Conservation (phyloP, 768 basidiomycete genomes). For the Tephrocybe sp. region DNA sequence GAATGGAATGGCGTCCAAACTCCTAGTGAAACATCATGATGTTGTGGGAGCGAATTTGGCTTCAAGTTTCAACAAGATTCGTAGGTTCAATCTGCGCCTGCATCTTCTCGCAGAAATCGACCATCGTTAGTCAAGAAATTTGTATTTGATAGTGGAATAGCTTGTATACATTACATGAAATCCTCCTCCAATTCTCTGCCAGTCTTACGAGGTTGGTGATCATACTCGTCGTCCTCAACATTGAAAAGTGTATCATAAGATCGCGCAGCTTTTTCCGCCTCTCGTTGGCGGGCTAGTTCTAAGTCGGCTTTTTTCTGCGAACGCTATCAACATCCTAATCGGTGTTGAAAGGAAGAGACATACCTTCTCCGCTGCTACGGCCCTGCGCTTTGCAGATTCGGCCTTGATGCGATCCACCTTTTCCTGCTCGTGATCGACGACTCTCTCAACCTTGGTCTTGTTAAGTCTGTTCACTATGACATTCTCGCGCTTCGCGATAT, state of each 20-base stretch:
- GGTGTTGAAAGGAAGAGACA: neutral
- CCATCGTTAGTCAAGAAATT: too few relatives aligned
- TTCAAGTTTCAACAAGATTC: too few relatives aligned
- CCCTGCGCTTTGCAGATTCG: constrained; percentile 66
- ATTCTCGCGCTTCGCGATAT: constrained; percentile 83
- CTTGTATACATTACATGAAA: constrained; percentile 63
- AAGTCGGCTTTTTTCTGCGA: constrained; percentile 75
- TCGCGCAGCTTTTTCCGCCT: constrained; percentile 84
- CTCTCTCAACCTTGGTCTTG: constrained; percentile 85
- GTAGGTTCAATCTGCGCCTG: too few relatives aligned
- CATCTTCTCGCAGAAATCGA: too few relatives aligned
- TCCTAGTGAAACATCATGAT: too few relatives aligned
- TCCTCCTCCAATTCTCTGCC: constrained; percentile 83
- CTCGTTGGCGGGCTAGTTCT: constrained; percentile 72
- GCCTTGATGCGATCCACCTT: constrained; percentile 76
- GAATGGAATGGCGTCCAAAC: neutral
- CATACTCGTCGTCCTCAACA: constrained; percentile 57
- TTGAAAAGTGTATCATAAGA: constrained; percentile 83
- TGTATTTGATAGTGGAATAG: neutral
- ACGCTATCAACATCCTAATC: neutral
- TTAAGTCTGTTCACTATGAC: constrained; percentile 87
- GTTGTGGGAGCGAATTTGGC: constrained; percentile 3
- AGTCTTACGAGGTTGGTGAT: constrained; percentile 43
- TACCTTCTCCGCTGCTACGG: constrained; percentile 69
- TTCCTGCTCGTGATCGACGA: constrained; percentile 92